Conservation (phyloP, 2,329 filamentous ascomycete genomes). For the Parafenestella ontariensis region DNA sequence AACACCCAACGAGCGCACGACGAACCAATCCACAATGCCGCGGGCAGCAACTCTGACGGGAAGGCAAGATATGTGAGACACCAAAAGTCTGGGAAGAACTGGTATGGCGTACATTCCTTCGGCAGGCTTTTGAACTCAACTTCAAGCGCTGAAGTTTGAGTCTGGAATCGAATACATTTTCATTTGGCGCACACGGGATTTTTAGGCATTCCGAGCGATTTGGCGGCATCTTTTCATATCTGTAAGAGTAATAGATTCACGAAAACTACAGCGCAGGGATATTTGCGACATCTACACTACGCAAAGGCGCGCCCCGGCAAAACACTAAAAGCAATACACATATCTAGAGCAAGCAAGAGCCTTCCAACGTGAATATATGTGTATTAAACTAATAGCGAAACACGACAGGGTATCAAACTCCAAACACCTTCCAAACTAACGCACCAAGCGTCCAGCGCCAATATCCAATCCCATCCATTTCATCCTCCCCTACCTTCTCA, state of each 20-base stretch:
- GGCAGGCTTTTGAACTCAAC: conserved; percentile 19
- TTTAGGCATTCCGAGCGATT: neutral
- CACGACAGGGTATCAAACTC: neutral
- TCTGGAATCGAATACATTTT: conserved; percentile 1
- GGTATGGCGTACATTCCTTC: neutral
- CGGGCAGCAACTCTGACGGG: neutral
- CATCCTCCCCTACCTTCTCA: neutral
- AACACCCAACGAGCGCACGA: neutral
- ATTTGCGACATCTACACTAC: neutral
- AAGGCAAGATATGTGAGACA: no score
- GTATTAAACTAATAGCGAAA: neutral
- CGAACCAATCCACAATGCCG: neutral
- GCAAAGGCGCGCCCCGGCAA: neutral
- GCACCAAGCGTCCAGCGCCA: conserved; percentile 13
- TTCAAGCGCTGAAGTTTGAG: conserved; percentile 46
- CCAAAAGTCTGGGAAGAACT: neutral
- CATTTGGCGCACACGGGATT: neutral
- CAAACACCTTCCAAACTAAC: neutral
- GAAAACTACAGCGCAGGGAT: neutral
- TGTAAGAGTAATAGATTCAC: neutral
- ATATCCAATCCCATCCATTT: neutral
- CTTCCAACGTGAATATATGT: neutral
- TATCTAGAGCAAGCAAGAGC: neutral
- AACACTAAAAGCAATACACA: neutral
- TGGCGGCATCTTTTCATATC: neutral